Evolutionary conservation across 179 eudicot genomes (phyloP), one percentile per base, ranked within the genome.

Genomic region (Silene coronaria): DNA sequence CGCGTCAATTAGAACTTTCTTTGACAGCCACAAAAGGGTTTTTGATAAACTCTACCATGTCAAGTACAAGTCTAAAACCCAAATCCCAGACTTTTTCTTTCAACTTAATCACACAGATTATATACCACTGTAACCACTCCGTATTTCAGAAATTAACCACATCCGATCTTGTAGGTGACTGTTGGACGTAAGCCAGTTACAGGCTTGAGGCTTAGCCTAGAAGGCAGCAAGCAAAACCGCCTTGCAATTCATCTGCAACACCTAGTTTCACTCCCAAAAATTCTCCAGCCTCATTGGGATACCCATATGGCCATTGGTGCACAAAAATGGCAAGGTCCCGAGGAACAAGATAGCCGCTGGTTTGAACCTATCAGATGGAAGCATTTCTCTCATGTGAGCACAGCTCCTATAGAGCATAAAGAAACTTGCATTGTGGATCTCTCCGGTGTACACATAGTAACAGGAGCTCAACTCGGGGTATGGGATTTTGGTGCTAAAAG

Each of bases 341-440:
- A 94, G 74, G 98, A 94, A 86, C 98, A 94, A 77, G 98, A 94
- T 65, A 92, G 99, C 81, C 94, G 99, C 46, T 95, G 99, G 99
- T 95, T 95, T 46, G 99, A 95, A 78, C 95, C 99, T 8, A 95
- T 95, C 46, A 95, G 89, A 82, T 95, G 99, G 99, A 95, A 95
- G 79, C 96, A 90, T 79, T 95, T 89, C 80, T 95, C 99, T 71
- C 96, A 92, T 27, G 99, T 95, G 16, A 95, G 99, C 89, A 92
- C 97, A 0, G 92, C 99, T 57, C 99, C 99, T 4, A 90, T 95
- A 3, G 99, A 90, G 74, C 90, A 86, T 75, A 89, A 89, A 11
- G 99, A 95, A 57, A 85, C 87, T 24, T 82, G 81, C 88, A 95
- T 95, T 2, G 99, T 93, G 5, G 99, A 95, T 71, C 99, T 95